Base-by-base conservation (phyloP, 1,284 basidiomycete genomes). In the Spongispora temasekensis region DNA sequence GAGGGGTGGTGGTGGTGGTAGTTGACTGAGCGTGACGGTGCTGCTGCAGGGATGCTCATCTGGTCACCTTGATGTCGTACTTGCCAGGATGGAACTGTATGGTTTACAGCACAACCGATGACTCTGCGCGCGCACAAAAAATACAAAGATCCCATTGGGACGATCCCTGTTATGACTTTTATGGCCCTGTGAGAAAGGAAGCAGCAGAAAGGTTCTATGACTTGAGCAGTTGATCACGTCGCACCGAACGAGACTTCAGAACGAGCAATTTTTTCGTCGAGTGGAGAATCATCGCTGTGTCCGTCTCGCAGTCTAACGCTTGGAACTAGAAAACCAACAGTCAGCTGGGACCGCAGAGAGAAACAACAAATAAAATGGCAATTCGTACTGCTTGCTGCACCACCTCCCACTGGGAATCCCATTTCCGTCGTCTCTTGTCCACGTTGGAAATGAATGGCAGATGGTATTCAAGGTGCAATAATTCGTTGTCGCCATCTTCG, bases 381-480 rank as follows among this genome's bases (percentile, higher is more conserved):
- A 40, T n/a, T 17, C n/a, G 19, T 40, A 40, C 37, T 21, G n/a
- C n/a, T 32, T 8, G 87, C 30, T 84, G 79, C 32, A 93, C 75
- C 13, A 82, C 81, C 61, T 90, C 88, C 90, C 90, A 91, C 21
- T 85, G 83, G 52, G 82, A 78, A 60, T 91, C 89, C 85, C 88
- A 93, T 62, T 85, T 80, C 63, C 87, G 76, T 55, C 87, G 80
- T 56, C 90, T 76, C 73, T 88, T 90, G 64, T 87, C 86, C 51
- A 82, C 71, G 70, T 86, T 87, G 58, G 77, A 80, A 55, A 92
- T 79, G 69, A 83, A 93, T 46, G 80, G 77, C 17, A 89, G 88
- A 73, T 93, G 90, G 68, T 84, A 92, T 67, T 92, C 90, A 59
- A 91, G 74, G 42, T 91, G 87, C 55, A 91, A 71, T 59, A 92